Percentiles rank a stretch among this genome's conserved stretches.
Evolutionary conservation across 805 yeast species (phyloP).

Genomic region (Spathaspora girioi): DNA sequence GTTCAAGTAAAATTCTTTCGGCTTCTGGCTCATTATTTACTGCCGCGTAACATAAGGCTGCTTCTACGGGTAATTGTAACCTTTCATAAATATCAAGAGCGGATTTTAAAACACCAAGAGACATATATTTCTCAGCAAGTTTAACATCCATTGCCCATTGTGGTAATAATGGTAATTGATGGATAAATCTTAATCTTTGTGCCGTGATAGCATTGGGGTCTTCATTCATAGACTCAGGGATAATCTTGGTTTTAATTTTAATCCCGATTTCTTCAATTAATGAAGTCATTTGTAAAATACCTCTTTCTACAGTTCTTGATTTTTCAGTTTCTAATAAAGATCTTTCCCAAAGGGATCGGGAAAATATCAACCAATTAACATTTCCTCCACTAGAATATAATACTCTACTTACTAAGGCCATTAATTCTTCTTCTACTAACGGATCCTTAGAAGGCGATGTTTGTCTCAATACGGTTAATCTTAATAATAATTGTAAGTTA

Average conservation of each 20-base stretch:
- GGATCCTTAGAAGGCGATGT: slow-evolving; percentile 70
- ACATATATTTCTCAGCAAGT: slow-evolving; percentile 82
- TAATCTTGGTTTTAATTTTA: slow-evolving; percentile 51
- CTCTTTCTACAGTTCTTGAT: slow-evolving; percentile 88
- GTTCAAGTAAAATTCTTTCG: slow-evolving; percentile 48
- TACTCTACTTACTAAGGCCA: slow-evolving; percentile 71
- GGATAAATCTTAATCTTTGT: slow-evolving; percentile 62
- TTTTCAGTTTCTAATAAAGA: slow-evolving; percentile 76
- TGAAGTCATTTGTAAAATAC: slow-evolving; percentile 88
- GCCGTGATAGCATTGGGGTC: slow-evolving; percentile 38
- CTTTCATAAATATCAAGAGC: slow-evolving; percentile 89
- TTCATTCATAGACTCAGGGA: slow-evolving; percentile 43
- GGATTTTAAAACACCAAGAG: slow-evolving; percentile 77
- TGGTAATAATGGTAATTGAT: slow-evolving; percentile 73
- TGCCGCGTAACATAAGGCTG: slow-evolving; percentile 87
- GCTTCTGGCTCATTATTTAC: slow-evolving; percentile 73
- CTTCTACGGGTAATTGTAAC: slow-evolving; percentile 70
- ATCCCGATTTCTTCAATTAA: slow-evolving; percentile 84
- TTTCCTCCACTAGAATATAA: slow-evolving; percentile 42
- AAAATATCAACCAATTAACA: slow-evolving; percentile 73
- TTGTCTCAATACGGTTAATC: slow-evolving; percentile 59
- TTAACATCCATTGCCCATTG: slow-evolving; percentile 80
- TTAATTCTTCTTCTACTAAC: slow-evolving; percentile 77
- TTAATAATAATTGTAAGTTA: slow-evolving; percentile 65
- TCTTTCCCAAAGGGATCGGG: slow-evolving; percentile 86